phyloP scores from a whole-genome alignment of 2,329 filamentous ascomycete species.

The Myriosclerotinia scirpicola region DNA sequence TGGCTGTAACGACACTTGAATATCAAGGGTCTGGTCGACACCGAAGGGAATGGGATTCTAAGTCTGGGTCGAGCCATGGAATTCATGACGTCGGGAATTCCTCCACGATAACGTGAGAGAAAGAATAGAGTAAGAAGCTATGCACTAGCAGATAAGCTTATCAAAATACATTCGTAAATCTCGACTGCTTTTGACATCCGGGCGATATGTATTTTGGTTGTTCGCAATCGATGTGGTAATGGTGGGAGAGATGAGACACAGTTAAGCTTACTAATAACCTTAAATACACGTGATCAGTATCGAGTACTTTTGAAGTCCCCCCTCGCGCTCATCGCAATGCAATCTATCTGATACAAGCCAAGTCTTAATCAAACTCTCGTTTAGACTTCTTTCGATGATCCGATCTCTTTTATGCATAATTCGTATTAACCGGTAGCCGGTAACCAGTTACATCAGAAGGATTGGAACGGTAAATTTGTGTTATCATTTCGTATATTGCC shows the following conservation, averaged over 20 bases:
- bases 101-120: neutral
- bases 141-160: neutral
- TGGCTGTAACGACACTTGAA: constrained; percentile 1
- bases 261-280: constrained; percentile 10
- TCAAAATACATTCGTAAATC: neutral
- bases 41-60: constrained; percentile 1
- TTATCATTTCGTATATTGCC: constrained; percentile 18
- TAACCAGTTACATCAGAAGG: neutral
- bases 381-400: neutral
- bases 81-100: constrained; percentile 4
- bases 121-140: neutral
- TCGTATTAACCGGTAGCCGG: constrained; percentile 1
- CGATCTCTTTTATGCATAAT: constrained; percentile 26
- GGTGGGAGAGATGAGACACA: neutral
- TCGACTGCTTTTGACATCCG: neutral
- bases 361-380: constrained; percentile 22
- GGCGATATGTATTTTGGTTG: neutral
- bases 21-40: constrained; percentile 11
- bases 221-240: neutral
- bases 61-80: constrained; percentile 15
- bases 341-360: constrained; percentile 31
- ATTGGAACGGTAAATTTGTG: constrained; percentile 14
- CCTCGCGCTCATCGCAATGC: neutral
- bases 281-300: neutral
- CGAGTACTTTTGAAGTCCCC: neutral